Conservation (phyloP, 257 asterid genomes). For the Verbena officinalis region DNA sequence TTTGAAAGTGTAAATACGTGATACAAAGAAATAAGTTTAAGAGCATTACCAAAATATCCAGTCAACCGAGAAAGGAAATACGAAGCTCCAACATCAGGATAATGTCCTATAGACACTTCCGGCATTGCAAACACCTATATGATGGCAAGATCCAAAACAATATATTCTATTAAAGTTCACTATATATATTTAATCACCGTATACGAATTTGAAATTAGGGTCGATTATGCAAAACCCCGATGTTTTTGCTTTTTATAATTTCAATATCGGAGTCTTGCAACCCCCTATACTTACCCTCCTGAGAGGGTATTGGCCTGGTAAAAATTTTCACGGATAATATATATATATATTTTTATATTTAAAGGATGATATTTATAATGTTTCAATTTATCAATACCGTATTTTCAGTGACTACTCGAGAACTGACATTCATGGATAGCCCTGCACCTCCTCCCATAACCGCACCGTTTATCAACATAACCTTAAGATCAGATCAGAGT, state of each 20-base stretch:
- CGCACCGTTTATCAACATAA: constrained; percentile 17
- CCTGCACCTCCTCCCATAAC: constrained; percentile 28
- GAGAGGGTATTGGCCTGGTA: no score
- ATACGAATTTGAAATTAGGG: no score
- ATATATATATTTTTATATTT: no score
- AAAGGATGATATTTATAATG: no score
- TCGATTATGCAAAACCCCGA: no score
- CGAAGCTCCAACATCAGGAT: constrained; percentile 21
- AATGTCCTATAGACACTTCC: constrained; percentile 14
- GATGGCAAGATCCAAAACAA: background rate
- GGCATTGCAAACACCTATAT: constrained; percentile 26
- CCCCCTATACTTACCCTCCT: no score
- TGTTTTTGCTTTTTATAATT: no score
- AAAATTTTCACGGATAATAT: no score
- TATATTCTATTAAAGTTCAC: no score
- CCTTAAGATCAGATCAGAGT: background rate
- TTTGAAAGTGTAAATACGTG: background rate
- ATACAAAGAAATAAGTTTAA: background rate
- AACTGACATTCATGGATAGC: constrained; percentile 15
- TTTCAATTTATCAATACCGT: background rate
- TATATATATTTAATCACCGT: no score
- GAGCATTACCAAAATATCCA: constrained; percentile 14
- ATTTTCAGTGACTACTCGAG: constrained; percentile 17
- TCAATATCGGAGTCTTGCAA: no score
- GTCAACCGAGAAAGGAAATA: constrained; percentile 16